These are phyloP conservation scores for Sporisorium scitamineum DNA, from an alignment of 1,284 basidiomycete genomes.

Conservation along the genomic window DNA sequence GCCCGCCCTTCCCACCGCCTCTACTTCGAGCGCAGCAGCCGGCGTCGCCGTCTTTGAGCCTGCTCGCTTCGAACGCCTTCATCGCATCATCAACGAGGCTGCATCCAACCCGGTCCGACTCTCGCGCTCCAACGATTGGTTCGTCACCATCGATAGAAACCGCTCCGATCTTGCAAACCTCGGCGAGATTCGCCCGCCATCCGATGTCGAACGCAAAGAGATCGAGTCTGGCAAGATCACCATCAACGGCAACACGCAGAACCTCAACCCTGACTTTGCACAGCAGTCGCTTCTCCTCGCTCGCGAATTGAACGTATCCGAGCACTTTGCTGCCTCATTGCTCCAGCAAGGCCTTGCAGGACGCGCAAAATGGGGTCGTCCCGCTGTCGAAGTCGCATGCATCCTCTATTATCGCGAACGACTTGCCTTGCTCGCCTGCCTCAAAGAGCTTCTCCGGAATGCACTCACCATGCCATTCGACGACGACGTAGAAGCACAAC, in stretches of 20 bases:
- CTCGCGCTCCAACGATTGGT: conserved; percentile 62
- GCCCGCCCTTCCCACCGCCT: conserved; percentile 28
- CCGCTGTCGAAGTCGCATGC: conserved; percentile 63
- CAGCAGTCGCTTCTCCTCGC: conserved; percentile 63
- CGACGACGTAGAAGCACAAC: conserved; percentile 48
- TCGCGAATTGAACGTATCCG: conserved; percentile 60
- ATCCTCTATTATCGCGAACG: conserved; percentile 65
- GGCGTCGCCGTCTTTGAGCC: conserved; percentile 58
- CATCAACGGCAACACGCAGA: conserved; percentile 56
- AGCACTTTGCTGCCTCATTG: conserved; percentile 66
- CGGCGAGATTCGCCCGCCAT: conserved; percentile 52
- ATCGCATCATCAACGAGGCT: conserved; percentile 55
- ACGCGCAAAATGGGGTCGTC: conserved; percentile 60
- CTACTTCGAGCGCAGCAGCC: conserved; percentile 22
- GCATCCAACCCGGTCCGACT: conserved; percentile 47
- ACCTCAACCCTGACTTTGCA: conserved; percentile 65
- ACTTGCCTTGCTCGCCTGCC: conserved; percentile 60
- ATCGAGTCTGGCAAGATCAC: conserved; percentile 64
- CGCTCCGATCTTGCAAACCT: conserved; percentile 59
- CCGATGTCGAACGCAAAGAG: conserved; percentile 63
- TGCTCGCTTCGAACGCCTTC: conserved; percentile 62
- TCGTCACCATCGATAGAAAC: conserved; percentile 62
- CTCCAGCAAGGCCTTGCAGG: conserved; percentile 63
- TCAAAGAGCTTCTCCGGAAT: conserved; percentile 60
- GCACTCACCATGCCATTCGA: conserved; percentile 63